phyloP scores from a whole-genome alignment of 352 stramenopile species.

The Blastocystis sp. region DNA sequence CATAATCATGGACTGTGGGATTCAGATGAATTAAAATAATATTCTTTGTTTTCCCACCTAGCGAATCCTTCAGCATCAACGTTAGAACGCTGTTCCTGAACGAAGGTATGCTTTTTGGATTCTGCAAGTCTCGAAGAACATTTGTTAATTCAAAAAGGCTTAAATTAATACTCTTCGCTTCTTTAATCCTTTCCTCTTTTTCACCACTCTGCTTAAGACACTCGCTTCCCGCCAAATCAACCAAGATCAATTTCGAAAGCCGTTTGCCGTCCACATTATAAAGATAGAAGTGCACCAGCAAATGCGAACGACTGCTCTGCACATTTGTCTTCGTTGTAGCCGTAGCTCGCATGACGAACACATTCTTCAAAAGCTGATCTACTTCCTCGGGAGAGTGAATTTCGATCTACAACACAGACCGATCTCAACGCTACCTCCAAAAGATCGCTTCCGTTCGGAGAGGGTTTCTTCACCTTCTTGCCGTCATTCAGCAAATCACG shows the following conservation, averaged over 20 bases:
- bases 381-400: background rate
- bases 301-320: conserved; percentile 65
- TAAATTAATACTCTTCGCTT: conserved; percentile 93
- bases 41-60: conserved; percentile 66
- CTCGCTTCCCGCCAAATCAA: conserved; percentile 89
- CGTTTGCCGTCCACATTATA: background rate
- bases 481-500: conserved; percentile 47
- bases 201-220: conserved; percentile 79
- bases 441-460: background rate
- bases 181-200: conserved; percentile 75
- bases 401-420: background rate
- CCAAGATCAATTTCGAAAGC: conserved; percentile 85
- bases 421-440: background rate
- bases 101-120: conserved; percentile 76
- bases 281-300: conserved; percentile 64
- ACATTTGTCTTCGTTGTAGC: conserved; percentile 8
- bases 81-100: conserved; percentile 72
- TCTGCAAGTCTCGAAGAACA: conserved; percentile 92
- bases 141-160: conserved; percentile 90
- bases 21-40: conserved; percentile 20
- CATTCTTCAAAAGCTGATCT: background rate
- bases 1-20: conserved; percentile 17
- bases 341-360: background rate
- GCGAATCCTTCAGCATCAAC: conserved; percentile 65
- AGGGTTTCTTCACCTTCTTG: background rate